Base-by-base conservation (phyloP, 2,329 filamentous ascomycete genomes). In the Pseudopyricularia javanii region DNA sequence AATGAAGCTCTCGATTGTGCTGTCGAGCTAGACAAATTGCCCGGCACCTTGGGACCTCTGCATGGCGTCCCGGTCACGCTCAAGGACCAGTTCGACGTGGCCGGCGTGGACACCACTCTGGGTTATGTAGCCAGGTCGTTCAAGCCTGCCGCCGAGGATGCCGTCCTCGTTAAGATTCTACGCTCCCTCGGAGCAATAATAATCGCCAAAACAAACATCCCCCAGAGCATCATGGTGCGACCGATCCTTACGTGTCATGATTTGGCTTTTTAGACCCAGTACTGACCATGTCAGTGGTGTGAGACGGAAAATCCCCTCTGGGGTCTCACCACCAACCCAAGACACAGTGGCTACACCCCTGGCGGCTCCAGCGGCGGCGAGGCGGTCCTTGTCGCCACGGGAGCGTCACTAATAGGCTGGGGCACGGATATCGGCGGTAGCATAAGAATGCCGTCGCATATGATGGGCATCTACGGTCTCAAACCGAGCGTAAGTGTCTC, bases 381-480 rank as follows among this genome's bases (percentile, higher is more conserved):
- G 54, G 67, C 62, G 14, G 67, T 63, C 1, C 54, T 71, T 6
- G 53, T 66, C 15, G 65, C 63, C 0, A 56, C 69, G 3, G 57
- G 63, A 1, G 69, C 65, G 1, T 62, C 63, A 15, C 48, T 60
- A 0, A 57, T 68, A 0, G 68, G 68, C 1, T 53, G 69, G 3
- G 67, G 67, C 4, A 69, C 67, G 1, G 68, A 70, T 49, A 65
- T 68, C 51, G 63, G 54, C 17, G 57, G 56, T 7, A 54, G 47
- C 12, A 55, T 58, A 17, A 50, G 40, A 6, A 22, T 45, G 5
- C 40, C 40, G 15, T 17, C 40, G 2, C 40, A 69, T 37, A 69
- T 75, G 57, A 70, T 70, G 54, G 75, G 74, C 0, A 57, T 75
- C 0, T 78, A 73, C 57, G 72, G 73, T 0, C 63, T 77, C 33